phyloP scores from a whole-genome alignment of 495 filamentous ascomycete species.

The Letharia lupina region DNA sequence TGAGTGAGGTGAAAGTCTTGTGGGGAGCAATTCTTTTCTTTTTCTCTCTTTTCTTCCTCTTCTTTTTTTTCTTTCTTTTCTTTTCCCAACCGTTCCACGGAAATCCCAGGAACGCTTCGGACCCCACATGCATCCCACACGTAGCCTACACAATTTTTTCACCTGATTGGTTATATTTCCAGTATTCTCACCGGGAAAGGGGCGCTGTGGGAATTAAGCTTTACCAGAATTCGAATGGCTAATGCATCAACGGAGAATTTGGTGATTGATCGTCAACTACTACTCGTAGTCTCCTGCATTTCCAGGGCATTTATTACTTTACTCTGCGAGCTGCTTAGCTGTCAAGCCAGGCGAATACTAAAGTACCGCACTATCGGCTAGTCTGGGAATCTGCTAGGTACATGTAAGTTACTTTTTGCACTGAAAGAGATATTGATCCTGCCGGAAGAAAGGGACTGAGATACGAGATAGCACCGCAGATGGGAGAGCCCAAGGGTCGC shows the following conservation, averaged over 20 bases:
- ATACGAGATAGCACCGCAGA: neutral
- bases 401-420: too few species aligned
- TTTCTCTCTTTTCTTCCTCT: neutral
- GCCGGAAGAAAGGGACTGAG: neutral
- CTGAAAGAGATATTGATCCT: neutral
- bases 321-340: neutral
- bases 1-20: neutral
- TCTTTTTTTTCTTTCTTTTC: neutral
- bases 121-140: constrained; percentile 12
- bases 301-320: too few species aligned
- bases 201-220: neutral
- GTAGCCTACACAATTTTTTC: neutral
- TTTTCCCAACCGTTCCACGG: constrained; percentile 6
- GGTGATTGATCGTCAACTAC: neutral
- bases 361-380: too few species aligned
- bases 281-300: too few species aligned
- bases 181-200: neutral
- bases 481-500: constrained; percentile 5
- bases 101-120: constrained; percentile 8
- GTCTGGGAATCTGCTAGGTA: too few species aligned
- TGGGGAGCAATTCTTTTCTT: neutral
- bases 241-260: neutral
- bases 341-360: neutral
- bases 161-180: neutral
- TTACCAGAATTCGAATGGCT: too few species aligned